Evolutionary conservation across 2,329 filamentous ascomycete genomes (phyloP).

Genomic region (Penicillium sclerotiorum): DNA sequence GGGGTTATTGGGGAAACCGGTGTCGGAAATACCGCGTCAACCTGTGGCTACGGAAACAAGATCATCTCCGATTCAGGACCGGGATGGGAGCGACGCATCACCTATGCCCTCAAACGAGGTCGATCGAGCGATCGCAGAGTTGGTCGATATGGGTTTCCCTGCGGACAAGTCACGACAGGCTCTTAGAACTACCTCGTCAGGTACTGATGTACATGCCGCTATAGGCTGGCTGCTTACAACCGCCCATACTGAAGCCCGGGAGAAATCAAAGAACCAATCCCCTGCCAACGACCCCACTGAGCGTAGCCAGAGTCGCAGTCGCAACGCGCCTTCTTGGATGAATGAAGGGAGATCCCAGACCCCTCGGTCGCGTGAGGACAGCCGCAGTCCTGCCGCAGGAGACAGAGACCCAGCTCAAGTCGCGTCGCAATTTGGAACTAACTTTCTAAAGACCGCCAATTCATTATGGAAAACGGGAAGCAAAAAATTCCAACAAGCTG

Average conservation of each 20-base stretch:
- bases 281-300: conserved; percentile 23
- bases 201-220: conserved; percentile 79
- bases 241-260: conserved; percentile 80
- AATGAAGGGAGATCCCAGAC: conserved; percentile 49
- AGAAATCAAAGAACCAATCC: conserved; percentile 57
- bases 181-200: conserved; percentile 76
- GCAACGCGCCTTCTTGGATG: conserved; percentile 63
- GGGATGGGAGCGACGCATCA: conserved; percentile 18
- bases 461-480: conserved; percentile 93
- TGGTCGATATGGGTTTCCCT: conserved; percentile 94
- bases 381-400: conserved; percentile 45
- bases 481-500: conserved; percentile 89
- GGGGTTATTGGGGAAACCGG: conserved; percentile 62
- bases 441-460: conserved; percentile 88
- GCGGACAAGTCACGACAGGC: conserved; percentile 80
- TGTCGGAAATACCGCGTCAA: conserved; percentile 52
- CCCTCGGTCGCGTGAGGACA: conserved; percentile 30
- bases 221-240: conserved; percentile 89
- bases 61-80: conserved; percentile 13
- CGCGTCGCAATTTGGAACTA: conserved; percentile 80
- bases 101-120: conserved; percentile 54
- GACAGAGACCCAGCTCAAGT: conserved; percentile 78
- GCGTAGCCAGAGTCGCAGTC: conserved; percentile 33
- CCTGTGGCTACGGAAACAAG: conserved; percentile 29
- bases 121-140: conserved; percentile 79